Conservation (phyloP, 495 filamentous ascomycete genomes). For the Talaromyces stipitatus region DNA sequence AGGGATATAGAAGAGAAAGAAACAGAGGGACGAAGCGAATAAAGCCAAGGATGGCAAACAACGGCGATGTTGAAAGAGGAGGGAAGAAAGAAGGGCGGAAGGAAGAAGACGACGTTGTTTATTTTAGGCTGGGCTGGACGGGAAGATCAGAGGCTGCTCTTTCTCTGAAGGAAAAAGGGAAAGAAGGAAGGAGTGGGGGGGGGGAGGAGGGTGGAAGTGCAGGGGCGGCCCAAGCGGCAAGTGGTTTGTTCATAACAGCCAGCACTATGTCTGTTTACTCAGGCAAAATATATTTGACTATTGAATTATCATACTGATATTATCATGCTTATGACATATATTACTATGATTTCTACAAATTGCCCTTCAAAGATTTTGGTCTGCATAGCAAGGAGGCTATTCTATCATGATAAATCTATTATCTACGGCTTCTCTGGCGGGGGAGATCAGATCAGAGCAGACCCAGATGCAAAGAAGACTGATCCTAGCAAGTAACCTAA, state of each 20-base stretch:
- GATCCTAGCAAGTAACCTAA: background rate
- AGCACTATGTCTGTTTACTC: background rate
- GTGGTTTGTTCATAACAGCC: slow-evolving; percentile 1
- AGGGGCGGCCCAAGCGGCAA: slow-evolving; percentile 2
- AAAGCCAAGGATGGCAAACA: slow-evolving; percentile 10
- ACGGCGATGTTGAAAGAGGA: background rate
- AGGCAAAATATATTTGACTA: background rate
- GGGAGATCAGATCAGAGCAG: background rate
- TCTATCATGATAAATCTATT: too few relatives aligned
- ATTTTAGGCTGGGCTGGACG: slow-evolving; percentile 3
- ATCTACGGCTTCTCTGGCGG: too few relatives aligned
- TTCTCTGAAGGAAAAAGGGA: background rate
- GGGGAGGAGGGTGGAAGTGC: background rate
- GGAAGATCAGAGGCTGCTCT: background rate
- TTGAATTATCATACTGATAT: background rate
- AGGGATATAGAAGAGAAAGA: slow-evolving; percentile 6
- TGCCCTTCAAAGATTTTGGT: background rate
- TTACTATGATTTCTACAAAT: background rate
- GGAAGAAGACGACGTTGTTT: slow-evolving; percentile 9
- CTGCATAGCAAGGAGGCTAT: background rate
- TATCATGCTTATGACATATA: background rate
- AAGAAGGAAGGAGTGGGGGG: slow-evolving; percentile 2
- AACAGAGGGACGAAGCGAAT: slow-evolving; percentile 12
- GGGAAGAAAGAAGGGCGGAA: slow-evolving; percentile 12
- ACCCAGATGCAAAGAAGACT: background rate